Base-by-base conservation (phyloP, 805 yeast genomes). In the Debaryomyces maramus region DNA sequence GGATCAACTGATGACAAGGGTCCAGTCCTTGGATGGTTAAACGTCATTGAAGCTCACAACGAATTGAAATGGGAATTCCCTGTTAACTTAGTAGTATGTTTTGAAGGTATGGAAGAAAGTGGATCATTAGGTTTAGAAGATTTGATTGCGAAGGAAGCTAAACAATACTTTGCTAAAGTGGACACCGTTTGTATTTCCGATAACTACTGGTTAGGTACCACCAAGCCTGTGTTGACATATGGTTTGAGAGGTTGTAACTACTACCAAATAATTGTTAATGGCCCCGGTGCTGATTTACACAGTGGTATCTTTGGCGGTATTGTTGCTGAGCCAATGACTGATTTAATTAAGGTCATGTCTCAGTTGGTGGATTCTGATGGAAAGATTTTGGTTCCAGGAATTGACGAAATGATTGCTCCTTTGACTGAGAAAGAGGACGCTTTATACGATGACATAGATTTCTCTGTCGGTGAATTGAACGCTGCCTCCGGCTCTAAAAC, bases 41-140 rank as follows among this genome's bases (percentile, higher is more conserved):
- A 93, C 61, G 84, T 83, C 29, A 74, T 93, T 31, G 85, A 90
- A 68, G 97, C 99, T 11, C 97, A 93, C 68, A 81, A 76, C 41
- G 85, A 81, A 51, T 77, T 88, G 41, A 89, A 88, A 15, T 58
- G 87, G 56, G 97, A 90, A 48, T 75, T 93, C 43, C 99, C 99
- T 14, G 97, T 93, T 47, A 93, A 93, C 70, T 67, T 93, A 53
- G 78, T 89, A 36, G 84, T 86, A 61, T 88, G 97, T 66, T 93
- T 93, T 56, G 99, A 93, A 70, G 98, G 99, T 46, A 93, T 93
- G 99, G 99, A 93, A 70, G 99, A 93, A 70, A 82, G 90, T 48
- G 99, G 99, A 17, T 88, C 97, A 23, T 66, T 88, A 36, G 98
- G 98, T 24, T 77, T 93, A 49, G 99, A 91, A 52, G 81, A 72